Base-by-base conservation (phyloP, 75 land plant genomes). In the Cupressus sempervirens region DNA sequence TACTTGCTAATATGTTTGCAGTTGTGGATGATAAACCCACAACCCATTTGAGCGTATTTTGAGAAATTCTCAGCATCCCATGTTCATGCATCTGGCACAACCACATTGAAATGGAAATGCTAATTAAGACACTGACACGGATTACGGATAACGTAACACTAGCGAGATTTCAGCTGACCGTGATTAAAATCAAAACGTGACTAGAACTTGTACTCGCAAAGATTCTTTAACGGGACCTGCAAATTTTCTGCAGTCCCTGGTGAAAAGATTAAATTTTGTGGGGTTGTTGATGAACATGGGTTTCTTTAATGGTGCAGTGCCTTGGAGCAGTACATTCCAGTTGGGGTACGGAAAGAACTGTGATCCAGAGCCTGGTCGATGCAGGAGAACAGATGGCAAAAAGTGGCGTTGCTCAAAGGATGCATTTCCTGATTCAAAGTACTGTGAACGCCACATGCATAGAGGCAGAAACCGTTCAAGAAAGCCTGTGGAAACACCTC, bases 361-460 rank as follows among this genome's bases (percentile, higher is more conserved):
- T 32, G 98, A 96, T 84, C 94, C 97, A 35, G 98, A 96, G 88
- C 98, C 98, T 30, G 98, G 97, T 41, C 88, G 98, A 82, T 96
- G 98, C 90, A 88, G 98, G 67, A 89, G 98, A 87, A 96, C 98
- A 45, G 98, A 96, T 88, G 98, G 98, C 58, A 96, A 96, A 91
- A 96, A 96, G 84, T 96, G 98, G 98, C 87, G 98, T 48, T 96
- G 98, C 91, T 89, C 93, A 34, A 94, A 96, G 83, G 96, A 95
- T 81, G 98, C 96, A 52, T 94, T 88, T 48, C 92, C 93, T 36
- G 98, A 95, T 75, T 94, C 96, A 9, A 96, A 96, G 86, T 96
- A 96, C 90, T 96, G 98, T 84, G 97, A 96, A 86, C 87, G 93
- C 81, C 98, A 96, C 91, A 96, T 96, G 93, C 98, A 96, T 86